phyloP scores from a whole-genome alignment of 495 filamentous ascomycete genomes.

The Bacidia rubella region DNA sequence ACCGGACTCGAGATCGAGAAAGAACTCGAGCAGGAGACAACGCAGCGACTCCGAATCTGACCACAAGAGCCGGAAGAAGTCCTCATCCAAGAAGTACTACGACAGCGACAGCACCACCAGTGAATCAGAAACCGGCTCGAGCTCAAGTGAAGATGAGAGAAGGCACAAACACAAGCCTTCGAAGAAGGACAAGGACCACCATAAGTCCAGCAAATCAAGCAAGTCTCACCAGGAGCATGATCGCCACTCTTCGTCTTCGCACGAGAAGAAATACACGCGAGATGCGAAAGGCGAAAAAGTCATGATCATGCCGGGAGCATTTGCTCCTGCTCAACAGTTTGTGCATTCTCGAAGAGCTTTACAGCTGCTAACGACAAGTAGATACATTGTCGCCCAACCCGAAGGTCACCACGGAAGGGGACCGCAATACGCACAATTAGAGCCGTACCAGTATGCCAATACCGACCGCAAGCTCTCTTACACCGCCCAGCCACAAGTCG shows the following conservation, averaged over 20 bases:
- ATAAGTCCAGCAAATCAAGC: conserved; percentile 11
- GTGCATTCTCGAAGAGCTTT: conserved; percentile 3
- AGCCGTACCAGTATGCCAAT: conserved; percentile 19
- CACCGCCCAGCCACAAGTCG: conserved; percentile 18
- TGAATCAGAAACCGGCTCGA: conserved; percentile 8
- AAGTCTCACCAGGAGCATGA: conserved; percentile 19
- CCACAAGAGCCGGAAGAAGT: conserved; percentile 7
- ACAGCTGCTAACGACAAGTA: conserved; percentile 6
- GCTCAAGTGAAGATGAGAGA: conserved; percentile 17
- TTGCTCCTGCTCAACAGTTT: conserved; percentile 20
- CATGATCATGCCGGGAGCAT: conserved; percentile 21
- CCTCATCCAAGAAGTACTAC: conserved; percentile 15
- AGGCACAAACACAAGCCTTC: conserved; percentile 7
- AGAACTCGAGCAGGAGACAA: conserved; percentile 16
- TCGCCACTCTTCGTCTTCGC: conserved; percentile 33
- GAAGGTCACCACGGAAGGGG: conserved; percentile 13
- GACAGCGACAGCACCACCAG: conserved; percentile 8
- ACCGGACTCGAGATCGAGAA: conserved; percentile 12
- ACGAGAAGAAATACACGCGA: conserved; percentile 34
- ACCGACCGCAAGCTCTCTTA: conserved; percentile 18
- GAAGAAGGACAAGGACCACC: conserved; percentile 11
- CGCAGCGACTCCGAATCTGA: conserved; percentile 18
- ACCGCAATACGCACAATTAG: conserved; percentile 19
- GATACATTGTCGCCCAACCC: conserved; percentile 17
- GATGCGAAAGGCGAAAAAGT: conserved; percentile 21